Percentiles rank a stretch among this genome's conserved stretches.
These are phyloP conservation scores for Speleostelium caveatum DNA, from an alignment of 78 protist species.

Conservation along the genomic window DNA sequence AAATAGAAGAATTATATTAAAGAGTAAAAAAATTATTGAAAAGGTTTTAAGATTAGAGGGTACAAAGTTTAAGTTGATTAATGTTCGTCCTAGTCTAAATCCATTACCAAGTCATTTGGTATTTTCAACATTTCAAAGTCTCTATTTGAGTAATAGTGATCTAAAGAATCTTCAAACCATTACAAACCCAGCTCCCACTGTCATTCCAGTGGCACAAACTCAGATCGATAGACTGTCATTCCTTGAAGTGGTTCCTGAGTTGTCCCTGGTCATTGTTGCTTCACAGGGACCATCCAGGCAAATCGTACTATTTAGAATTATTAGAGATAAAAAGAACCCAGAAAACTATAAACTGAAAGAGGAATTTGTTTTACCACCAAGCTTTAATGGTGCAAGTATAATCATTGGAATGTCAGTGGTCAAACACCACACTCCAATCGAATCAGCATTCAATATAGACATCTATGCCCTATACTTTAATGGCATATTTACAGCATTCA, in stretches of 20 bases:
- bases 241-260: conserved; percentile 56
- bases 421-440: neutral
- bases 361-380: conserved; percentile 14
- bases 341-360: neutral
- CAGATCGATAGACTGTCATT: conserved; percentile 59
- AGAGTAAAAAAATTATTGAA: neutral
- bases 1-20: neutral
- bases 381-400: conserved; percentile 20
- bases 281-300: conserved; percentile 69
- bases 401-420: conserved; percentile 29
- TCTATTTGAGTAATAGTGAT: conserved; percentile 6
- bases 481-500: conserved; percentile 20
- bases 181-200: conserved; percentile 36
- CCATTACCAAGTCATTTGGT: conserved; percentile 52
- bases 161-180: conserved; percentile 1
- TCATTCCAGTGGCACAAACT: conserved; percentile 51
- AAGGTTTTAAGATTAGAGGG: neutral
- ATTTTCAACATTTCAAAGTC: conserved; percentile 56
- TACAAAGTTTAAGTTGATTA: conserved; percentile 12
- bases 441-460: conserved; percentile 15
- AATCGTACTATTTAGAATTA: conserved; percentile 19
- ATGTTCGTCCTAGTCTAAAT: neutral
- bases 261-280: conserved; percentile 42
- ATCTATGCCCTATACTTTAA: conserved; percentile 55
- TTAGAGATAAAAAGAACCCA: neutral